Conservation (phyloP, 768 basidiomycete genomes). For the Galerina marginata region DNA sequence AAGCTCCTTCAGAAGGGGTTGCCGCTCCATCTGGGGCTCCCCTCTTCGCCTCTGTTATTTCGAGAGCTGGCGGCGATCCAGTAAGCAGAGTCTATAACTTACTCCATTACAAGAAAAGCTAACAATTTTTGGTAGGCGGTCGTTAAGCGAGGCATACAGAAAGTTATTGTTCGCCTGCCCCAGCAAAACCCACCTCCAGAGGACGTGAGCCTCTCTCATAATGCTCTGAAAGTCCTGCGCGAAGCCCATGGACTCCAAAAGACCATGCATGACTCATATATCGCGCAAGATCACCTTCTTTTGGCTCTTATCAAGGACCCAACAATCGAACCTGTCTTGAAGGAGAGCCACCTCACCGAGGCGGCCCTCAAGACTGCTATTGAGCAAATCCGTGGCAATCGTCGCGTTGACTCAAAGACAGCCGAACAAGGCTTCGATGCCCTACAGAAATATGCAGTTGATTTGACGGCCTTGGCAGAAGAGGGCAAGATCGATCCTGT, state of each 20-base stretch:
- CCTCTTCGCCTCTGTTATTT: constrained; percentile 78
- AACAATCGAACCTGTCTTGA: constrained; percentile 69
- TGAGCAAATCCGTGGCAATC: constrained; percentile 80
- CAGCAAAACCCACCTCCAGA: constrained; percentile 87
- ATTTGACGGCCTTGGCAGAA: constrained; percentile 85
- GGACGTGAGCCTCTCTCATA: constrained; percentile 67
- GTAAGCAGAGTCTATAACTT: constrained; percentile 45
- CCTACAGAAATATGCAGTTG: constrained; percentile 84
- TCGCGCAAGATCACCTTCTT: constrained; percentile 92
- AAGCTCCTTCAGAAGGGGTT: constrained; percentile 45
- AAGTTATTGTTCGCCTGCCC: constrained; percentile 78
- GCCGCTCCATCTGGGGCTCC: constrained; percentile 45
- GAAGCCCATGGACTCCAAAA: constrained; percentile 81
- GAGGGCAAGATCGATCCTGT: constrained; percentile 97
- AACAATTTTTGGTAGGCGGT: constrained; percentile 40
- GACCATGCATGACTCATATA: constrained; percentile 88
- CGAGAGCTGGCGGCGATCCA: constrained; percentile 85
- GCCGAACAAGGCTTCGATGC: constrained; percentile 96
- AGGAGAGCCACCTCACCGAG: constrained; percentile 77
- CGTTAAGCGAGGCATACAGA: constrained; percentile 54
- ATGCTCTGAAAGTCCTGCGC: constrained; percentile 65
- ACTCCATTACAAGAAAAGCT: constrained; percentile 8
- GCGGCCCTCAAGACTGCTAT: constrained; percentile 77
- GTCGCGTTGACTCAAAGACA: constrained; percentile 81
- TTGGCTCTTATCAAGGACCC: constrained; percentile 83